phyloP scores from a whole-genome alignment of 495 filamentous ascomycete species.

The Penicillium manginii region DNA sequence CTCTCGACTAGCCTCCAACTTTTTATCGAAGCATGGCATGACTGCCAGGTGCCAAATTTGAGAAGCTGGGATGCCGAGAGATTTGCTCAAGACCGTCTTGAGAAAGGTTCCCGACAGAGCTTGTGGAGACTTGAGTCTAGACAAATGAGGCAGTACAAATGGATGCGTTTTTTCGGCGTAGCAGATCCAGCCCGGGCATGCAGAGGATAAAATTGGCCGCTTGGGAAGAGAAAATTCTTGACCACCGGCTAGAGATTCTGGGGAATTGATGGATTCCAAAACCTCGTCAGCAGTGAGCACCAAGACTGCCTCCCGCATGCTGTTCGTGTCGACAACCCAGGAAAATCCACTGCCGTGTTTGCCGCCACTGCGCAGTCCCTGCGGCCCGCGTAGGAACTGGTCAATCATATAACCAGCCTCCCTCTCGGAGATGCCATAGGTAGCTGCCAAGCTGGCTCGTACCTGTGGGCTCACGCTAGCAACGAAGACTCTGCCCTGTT shows the following conservation, averaged over 20 bases:
- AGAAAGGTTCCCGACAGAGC: conserved; percentile 86
- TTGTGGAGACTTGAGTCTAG: conserved; percentile 89
- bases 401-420: conserved; percentile 81
- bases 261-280: conserved; percentile 41
- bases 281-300: conserved; percentile 83
- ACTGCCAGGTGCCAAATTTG: conserved; percentile 91
- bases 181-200: conserved; percentile 97
- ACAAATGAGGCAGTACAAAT: conserved; percentile 88
- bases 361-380: conserved; percentile 70
- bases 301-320: conserved; percentile 74
- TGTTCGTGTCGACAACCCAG: conserved; percentile 87
- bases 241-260: conserved; percentile 18
- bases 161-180: conserved; percentile 98
- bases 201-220: conserved; percentile 82
- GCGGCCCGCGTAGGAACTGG: conserved; percentile 72
- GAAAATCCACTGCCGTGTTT: conserved; percentile 75
- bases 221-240: conserved; percentile 45
- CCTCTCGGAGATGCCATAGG: conserved; percentile 69
- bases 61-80: conserved; percentile 69
- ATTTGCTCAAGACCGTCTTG: conserved; percentile 78
- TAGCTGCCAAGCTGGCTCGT: conserved; percentile 82
- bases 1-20: conserved; percentile 90
- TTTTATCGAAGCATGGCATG: conserved; percentile 99
- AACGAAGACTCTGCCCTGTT: conserved; percentile 73
- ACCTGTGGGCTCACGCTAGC: conserved; percentile 92